A percentile compares a stretch with the other conserved stretches of the same genome.
Evolutionary conservation across 768 basidiomycete species (phyloP).

Genomic region (Pulveroboletus sp.): DNA sequence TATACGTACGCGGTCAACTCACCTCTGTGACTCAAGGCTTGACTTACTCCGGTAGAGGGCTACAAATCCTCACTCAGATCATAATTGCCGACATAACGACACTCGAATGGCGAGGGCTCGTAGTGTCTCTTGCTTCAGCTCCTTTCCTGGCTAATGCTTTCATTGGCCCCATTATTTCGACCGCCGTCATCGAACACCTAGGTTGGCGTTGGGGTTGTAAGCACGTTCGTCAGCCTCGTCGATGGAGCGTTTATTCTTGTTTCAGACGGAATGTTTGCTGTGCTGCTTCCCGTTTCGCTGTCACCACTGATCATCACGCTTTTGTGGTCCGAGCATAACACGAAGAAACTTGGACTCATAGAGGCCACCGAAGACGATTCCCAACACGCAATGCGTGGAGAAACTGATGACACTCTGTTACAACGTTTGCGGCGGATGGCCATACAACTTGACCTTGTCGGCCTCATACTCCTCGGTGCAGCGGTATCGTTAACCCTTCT

Average conservation of each 20-base stretch:
- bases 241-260: conserved; percentile 1
- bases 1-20: conserved; percentile 44
- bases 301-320: conserved; percentile 50
- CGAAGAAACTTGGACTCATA: conserved; percentile 36
- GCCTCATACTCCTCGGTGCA: conserved; percentile 46
- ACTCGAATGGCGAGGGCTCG: conserved; percentile 51
- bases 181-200: conserved; percentile 37
- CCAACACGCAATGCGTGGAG: background rate
- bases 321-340: conserved; percentile 50
- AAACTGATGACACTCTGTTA: background rate
- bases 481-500: conserved; percentile 50
- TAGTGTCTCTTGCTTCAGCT: conserved; percentile 41
- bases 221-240: conserved; percentile 21
- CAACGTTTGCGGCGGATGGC: conserved; percentile 18
- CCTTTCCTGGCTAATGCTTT: conserved; percentile 63
- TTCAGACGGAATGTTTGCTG: conserved; percentile 53
- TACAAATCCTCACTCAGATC: conserved; percentile 61
- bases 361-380: conserved; percentile 1
- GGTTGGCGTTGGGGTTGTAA: conserved; percentile 71
- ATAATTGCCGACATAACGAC: conserved; percentile 61
- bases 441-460: conserved; percentile 43
- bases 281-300: conserved; percentile 48
- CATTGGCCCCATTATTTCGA: conserved; percentile 59
- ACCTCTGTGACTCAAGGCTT: background rate
- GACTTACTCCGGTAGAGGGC: conserved; percentile 34